Evolutionary conservation across 2,329 filamentous ascomycete genomes (phyloP).

Genomic region (Myriosclerotinia duriaeana): DNA sequence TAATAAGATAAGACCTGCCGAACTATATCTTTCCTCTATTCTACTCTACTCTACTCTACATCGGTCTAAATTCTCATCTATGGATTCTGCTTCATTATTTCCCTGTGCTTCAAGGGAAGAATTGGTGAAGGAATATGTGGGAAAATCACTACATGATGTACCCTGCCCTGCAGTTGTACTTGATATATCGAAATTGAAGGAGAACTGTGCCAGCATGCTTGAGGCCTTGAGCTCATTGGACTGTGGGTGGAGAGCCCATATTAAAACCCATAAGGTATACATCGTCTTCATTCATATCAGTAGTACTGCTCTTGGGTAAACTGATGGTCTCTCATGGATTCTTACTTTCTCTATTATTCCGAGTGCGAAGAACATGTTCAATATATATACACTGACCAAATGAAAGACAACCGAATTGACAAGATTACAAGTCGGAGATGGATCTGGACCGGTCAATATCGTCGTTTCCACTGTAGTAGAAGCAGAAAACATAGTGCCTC

Average conservation of each 20-base stretch:
- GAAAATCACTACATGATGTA: constrained; percentile 59
- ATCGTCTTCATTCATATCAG: background rate
- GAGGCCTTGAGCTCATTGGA: constrained; percentile 57
- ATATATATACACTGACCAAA: constrained; percentile 30
- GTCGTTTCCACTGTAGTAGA: constrained; percentile 75
- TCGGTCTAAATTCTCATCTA: constrained; percentile 22
- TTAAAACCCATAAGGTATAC: constrained; percentile 78
- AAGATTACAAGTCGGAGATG: constrained; percentile 65
- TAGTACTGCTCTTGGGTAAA: background rate
- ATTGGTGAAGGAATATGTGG: constrained; percentile 51
- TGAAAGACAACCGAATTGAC: constrained; percentile 65
- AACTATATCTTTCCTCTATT: background rate
- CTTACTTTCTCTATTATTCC: background rate
- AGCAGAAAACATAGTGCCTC: constrained; percentile 63
- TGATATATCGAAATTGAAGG: constrained; percentile 62
- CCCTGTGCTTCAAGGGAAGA: constrained; percentile 42
- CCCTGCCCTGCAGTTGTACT: constrained; percentile 67
- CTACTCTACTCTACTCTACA: background rate
- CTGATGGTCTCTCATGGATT: background rate
- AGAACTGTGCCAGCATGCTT: constrained; percentile 72
- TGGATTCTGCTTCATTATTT: constrained; percentile 34
- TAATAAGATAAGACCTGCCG: background rate
- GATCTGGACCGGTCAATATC: constrained; percentile 51
- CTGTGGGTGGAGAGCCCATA: constrained; percentile 71
- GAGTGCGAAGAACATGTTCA: background rate